Evolutionary conservation across 768 basidiomycete species (phyloP).

Genomic region (Tricholoma sp.): DNA sequence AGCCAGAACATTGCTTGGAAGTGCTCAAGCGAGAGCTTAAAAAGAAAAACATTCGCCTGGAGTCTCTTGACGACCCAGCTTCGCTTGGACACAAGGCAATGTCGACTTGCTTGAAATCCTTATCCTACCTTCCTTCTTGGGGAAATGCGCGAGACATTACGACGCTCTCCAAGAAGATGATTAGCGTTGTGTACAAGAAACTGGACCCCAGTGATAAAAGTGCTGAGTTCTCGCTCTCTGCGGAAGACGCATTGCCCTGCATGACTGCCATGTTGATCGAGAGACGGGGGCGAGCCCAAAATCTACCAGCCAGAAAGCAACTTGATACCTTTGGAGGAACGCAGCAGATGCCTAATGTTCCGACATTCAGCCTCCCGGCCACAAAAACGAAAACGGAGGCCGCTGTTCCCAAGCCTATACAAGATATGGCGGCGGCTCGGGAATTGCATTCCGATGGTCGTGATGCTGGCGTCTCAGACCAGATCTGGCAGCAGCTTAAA

Average conservation of each 20-base stretch:
- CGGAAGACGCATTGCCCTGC: background rate
- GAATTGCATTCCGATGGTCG: background rate
- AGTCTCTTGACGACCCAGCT: slow-evolving; percentile 28
- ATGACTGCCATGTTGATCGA: background rate
- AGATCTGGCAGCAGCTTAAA: background rate
- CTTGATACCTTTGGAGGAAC: background rate
- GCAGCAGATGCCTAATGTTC: background rate
- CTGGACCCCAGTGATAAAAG: background rate
- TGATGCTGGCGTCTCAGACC: background rate
- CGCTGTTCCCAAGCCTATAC: background rate
- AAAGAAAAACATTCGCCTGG: slow-evolving; percentile 36
- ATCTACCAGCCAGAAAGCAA: background rate
- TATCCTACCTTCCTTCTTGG: slow-evolving; percentile 50
- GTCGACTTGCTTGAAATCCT: slow-evolving; percentile 30
- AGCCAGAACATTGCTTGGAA: slow-evolving; percentile 41
- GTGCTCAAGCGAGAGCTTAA: slow-evolving; percentile 43
- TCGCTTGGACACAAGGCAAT: slow-evolving; percentile 30
- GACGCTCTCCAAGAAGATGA: slow-evolving; percentile 45
- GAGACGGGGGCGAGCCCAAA: background rate
- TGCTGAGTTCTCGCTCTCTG: background rate
- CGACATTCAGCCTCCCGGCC: background rate
- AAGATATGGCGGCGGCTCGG: background rate
- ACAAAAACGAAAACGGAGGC: background rate
- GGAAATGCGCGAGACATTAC: slow-evolving; percentile 67
- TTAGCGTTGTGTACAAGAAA: background rate